phyloP scores from a whole-genome alignment of 2,329 filamentous ascomycete species.

The Penicillium sp. region DNA sequence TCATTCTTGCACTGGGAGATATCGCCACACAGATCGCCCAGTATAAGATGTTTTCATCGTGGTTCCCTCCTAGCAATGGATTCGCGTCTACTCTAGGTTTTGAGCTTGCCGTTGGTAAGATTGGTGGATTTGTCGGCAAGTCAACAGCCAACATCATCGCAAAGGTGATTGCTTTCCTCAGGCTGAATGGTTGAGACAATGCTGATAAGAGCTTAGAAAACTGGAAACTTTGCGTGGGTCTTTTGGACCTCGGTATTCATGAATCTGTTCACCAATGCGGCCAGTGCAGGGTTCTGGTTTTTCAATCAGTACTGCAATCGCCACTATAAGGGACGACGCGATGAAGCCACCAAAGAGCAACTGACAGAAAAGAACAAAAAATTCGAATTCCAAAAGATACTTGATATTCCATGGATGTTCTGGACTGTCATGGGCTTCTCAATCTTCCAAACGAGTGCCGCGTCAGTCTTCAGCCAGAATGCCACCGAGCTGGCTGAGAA shows the following conservation, averaged over 20 bases:
- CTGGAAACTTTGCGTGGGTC: conserved; percentile 61
- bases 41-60: conserved; percentile 65
- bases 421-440: conserved; percentile 58
- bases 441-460: conserved; percentile 59
- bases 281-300: conserved; percentile 55
- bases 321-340: conserved; percentile 49
- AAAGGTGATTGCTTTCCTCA: conserved; percentile 26
- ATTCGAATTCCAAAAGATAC: conserved; percentile 48
- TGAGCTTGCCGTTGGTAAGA: conserved; percentile 61
- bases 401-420: conserved; percentile 60
- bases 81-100: conserved; percentile 63
- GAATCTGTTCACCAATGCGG: conserved; percentile 62
- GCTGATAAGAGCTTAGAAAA: conserved; percentile 41
- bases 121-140: conserved; percentile 61
- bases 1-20: conserved; percentile 60
- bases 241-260: conserved; percentile 65
- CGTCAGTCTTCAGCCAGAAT: conserved; percentile 56
- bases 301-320: conserved; percentile 55
- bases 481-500: conserved; percentile 62
- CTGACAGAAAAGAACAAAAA: conserved; percentile 61
- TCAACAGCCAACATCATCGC: conserved; percentile 61
- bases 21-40: conserved; percentile 64
- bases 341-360: conserved; percentile 59
- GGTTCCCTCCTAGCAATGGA: conserved; percentile 62
- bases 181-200: background rate